These are phyloP conservation scores for Leishmania gerbilli DNA, from an alignment of 208 protist genomes.

Conservation along the genomic window DNA sequence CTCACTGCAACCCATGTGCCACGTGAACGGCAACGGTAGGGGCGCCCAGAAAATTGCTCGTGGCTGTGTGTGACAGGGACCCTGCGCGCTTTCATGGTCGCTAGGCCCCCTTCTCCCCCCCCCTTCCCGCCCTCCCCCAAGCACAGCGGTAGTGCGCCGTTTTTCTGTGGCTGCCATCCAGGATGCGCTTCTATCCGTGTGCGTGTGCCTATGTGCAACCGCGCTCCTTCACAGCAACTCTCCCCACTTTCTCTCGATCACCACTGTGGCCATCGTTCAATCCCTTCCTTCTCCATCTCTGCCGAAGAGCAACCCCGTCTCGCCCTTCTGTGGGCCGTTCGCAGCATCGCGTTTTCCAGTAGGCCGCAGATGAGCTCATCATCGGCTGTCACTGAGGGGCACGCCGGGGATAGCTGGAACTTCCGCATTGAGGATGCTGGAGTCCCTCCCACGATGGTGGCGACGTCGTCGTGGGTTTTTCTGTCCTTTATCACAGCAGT, in stretches of 20 bases:
- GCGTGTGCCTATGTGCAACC: not conserved
- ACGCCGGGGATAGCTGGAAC: constrained; percentile 2
- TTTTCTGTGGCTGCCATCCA: not conserved
- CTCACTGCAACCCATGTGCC: not conserved
- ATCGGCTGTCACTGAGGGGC: not conserved
- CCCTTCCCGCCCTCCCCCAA: too few relatives aligned
- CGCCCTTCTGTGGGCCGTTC: not conserved
- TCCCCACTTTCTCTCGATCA: not conserved
- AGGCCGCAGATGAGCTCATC: not conserved
- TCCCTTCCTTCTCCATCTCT: not conserved
- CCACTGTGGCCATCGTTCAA: not conserved
- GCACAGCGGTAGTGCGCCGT: not conserved
- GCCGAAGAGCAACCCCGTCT: not conserved
- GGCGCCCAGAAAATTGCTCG: not conserved
- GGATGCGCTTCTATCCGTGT: not conserved
- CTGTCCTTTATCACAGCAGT: constrained; percentile 33
- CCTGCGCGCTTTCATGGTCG: not conserved
- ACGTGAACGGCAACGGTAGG: not conserved
- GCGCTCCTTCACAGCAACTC: not conserved
- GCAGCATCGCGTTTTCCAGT: not conserved
- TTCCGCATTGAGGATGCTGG: constrained; percentile 43
- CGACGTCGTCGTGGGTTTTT: constrained; percentile 30
- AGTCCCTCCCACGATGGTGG: constrained; percentile 21
- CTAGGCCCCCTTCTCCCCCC: not conserved
- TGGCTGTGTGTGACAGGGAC: not conserved